These are phyloP conservation scores for Eimeria sp. DNA, from an alignment of 169 alveolate genomes.

Conservation along the genomic window DNA sequence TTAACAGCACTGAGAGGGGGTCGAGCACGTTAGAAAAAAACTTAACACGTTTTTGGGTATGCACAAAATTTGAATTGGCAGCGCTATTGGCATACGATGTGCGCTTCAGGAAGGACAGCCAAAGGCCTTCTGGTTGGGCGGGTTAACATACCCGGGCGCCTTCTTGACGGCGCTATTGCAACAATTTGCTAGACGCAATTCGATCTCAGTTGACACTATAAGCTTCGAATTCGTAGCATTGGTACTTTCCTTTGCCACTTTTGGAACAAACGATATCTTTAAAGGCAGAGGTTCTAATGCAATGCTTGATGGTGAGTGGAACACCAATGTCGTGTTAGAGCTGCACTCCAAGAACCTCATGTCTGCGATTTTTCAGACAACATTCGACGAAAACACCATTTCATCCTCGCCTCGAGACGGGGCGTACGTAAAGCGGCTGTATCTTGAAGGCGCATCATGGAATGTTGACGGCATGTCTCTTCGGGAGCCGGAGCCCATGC, in stretches of 20 bases:
- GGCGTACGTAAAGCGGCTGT: slow-evolving; percentile 93
- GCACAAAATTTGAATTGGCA: background rate
- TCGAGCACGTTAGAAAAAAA: background rate
- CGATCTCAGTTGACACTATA: slow-evolving; percentile 93
- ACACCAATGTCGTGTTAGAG: background rate
- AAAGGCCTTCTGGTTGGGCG: slow-evolving; percentile 95
- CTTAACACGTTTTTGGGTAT: background rate
- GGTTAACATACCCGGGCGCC: slow-evolving; percentile 96
- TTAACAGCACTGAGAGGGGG: background rate
- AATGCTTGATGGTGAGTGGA: too few relatives aligned
- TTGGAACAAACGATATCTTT: background rate
- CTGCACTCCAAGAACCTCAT: background rate
- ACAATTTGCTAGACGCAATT: slow-evolving; percentile 91
- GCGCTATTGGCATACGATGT: background rate
- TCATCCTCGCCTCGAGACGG: slow-evolving; percentile 95
- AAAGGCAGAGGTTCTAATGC: background rate
- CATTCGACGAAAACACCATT: slow-evolving; percentile 89
- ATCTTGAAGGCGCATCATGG: slow-evolving; percentile 98
- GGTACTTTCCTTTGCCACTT: background rate
- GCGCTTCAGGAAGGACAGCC: slow-evolving; percentile 90
- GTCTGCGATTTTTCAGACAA: slow-evolving; percentile 65
- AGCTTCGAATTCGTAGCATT: slow-evolving; percentile 90
- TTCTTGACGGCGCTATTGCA: slow-evolving; percentile 96
- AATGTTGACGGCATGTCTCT: slow-evolving; percentile 92
- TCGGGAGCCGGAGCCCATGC: slow-evolving; percentile 96